These are phyloP conservation scores for Oryza glaberrima DNA, from an alignment of 176 grass and related monocot species.

Conservation along the genomic window DNA sequence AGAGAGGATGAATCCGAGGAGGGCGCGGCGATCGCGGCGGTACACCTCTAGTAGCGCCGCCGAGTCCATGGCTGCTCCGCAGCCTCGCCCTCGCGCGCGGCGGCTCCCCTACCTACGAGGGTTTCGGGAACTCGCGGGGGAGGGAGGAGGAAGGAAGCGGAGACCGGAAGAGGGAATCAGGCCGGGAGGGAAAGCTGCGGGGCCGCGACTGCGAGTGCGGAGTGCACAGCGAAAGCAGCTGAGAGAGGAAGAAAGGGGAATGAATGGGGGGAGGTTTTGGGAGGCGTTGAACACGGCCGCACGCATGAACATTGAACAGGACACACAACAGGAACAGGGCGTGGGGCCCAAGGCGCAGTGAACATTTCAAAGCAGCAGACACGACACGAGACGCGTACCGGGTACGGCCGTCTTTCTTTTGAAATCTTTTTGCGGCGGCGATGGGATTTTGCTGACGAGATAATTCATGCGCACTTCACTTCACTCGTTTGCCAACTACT, in stretches of 20 bases:
- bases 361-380: neutral
- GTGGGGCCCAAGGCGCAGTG: neutral
- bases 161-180: neutral
- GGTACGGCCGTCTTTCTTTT: neutral
- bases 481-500: no score
- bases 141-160: neutral
- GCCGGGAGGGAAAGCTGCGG: neutral
- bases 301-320: constrained; percentile 9
- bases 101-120: neutral
- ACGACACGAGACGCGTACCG: constrained; percentile 5
- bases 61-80: constrained; percentile 50
- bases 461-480: neutral
- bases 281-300: constrained; percentile 20
- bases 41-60: constrained; percentile 62
- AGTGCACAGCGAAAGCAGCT: constrained; percentile 21
- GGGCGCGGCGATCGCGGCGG: constrained; percentile 75
- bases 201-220: constrained; percentile 19
- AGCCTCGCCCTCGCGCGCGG: neutral
- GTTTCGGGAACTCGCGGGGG: constrained; percentile 16
- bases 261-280: neutral
- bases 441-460: neutral
- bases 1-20: constrained; percentile 81
- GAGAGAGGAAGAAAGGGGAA: neutral
- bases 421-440: neutral
- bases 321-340: neutral